A percentile compares a stretch with the other conserved stretches of the same genome.
These are phyloP conservation scores for Beauveria sp. DNA, from an alignment of 2,329 filamentous ascomycete species.

Conservation along the genomic window DNA sequence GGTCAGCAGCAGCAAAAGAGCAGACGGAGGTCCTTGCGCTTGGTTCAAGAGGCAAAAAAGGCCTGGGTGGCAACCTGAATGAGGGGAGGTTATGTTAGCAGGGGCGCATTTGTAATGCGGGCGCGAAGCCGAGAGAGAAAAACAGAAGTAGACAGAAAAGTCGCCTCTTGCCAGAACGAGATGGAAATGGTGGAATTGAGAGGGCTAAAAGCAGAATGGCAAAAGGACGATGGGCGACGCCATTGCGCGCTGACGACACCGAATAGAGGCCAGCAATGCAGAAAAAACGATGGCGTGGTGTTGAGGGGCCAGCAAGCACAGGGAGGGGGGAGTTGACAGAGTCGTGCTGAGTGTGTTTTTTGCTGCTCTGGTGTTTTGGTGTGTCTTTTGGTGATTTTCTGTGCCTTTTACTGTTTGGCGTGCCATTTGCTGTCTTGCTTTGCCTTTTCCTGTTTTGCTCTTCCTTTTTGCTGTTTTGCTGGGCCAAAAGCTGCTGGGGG, in stretches of 20 bases:
- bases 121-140: background rate
- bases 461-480: too few relatives aligned
- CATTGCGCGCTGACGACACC: background rate
- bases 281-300: constrained; percentile 5
- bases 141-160: background rate
- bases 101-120: constrained; percentile 5
- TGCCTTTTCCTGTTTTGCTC: too few relatives aligned
- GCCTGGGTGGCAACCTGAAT: constrained; percentile 4
- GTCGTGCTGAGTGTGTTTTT: background rate
- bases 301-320: background rate
- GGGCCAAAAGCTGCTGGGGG: too few relatives aligned
- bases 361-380: too few relatives aligned
- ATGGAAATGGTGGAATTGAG: background rate
- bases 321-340: background rate
- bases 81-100: background rate
- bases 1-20: background rate
- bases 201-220: background rate
- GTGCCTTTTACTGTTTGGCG: too few relatives aligned
- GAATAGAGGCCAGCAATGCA: background rate
- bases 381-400: too few relatives aligned
- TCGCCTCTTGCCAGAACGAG: background rate
- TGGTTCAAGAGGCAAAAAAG: background rate
- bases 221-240: background rate
- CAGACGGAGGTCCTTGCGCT: background rate
- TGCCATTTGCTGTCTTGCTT: too few relatives aligned